Percentiles rank a stretch among this genome's conserved stretches.
These are phyloP conservation scores for Kodamaea laetipori DNA, from an alignment of 805 yeast species.

Conservation along the genomic window DNA sequence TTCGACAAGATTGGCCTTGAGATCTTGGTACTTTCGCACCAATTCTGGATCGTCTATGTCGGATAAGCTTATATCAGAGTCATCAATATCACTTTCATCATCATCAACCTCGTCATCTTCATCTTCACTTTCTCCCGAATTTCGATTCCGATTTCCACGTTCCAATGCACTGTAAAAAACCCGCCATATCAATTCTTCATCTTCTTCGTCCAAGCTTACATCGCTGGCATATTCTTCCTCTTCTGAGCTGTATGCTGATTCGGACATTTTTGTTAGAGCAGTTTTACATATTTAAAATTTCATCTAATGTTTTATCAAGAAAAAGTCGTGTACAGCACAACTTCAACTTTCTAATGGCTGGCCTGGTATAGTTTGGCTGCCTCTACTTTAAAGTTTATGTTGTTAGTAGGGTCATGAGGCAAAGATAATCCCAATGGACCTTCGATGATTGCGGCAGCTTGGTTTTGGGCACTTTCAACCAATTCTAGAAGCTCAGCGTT, in stretches of 20 bases:
- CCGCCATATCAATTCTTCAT: slow-evolving; percentile 46
- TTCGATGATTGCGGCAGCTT: slow-evolving; percentile 1
- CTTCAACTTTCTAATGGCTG: not conserved
- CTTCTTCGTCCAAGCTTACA: slow-evolving; percentile 46
- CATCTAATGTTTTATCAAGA: not conserved
- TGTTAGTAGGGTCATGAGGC: slow-evolving; percentile 10
- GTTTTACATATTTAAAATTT: not conserved
- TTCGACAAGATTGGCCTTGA: slow-evolving; percentile 35
- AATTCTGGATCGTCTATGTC: slow-evolving; percentile 39
- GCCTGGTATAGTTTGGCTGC: not conserved
- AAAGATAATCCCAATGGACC: slow-evolving; percentile 1
- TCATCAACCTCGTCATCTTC: slow-evolving; percentile 26
- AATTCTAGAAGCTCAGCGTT: not conserved
- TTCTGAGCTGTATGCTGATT: slow-evolving; percentile 2
- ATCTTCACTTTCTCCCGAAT: slow-evolving; percentile 15
- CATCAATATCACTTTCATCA: slow-evolving; percentile 25
- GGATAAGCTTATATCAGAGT: slow-evolving; percentile 26
- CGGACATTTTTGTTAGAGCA: not conserved
- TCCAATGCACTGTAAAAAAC: slow-evolving; percentile 39
- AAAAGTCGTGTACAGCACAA: not conserved
- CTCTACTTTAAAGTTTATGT: slow-evolving; percentile 2
- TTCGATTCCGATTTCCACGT: slow-evolving; percentile 7
- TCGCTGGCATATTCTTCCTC: slow-evolving; percentile 26
- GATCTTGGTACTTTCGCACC: slow-evolving; percentile 30
- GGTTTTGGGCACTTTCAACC: not conserved